These are phyloP conservation scores for Metschnikowia lachancei DNA, from an alignment of 805 yeast species.

Conservation along the genomic window DNA sequence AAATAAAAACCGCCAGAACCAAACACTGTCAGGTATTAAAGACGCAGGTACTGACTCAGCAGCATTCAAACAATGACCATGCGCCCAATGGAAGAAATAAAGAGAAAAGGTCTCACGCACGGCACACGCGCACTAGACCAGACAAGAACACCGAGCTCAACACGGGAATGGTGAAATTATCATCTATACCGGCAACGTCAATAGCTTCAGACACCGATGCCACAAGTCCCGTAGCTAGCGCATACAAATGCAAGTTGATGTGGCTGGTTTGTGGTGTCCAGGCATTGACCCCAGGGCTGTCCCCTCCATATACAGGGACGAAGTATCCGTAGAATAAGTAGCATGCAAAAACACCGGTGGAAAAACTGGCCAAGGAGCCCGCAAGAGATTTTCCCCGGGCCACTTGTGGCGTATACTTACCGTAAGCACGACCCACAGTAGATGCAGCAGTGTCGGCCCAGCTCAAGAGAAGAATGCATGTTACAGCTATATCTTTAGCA, in stretches of 20 bases:
- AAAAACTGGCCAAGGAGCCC: constrained; percentile 84
- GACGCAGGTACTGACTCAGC: no score
- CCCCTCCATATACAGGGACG: constrained; percentile 58
- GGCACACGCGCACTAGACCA: constrained; percentile 36
- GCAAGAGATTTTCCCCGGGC: constrained; percentile 79
- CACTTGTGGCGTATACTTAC: constrained; percentile 77
- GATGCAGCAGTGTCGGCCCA: constrained; percentile 99
- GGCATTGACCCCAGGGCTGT: constrained; percentile 53
- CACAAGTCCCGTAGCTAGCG: constrained; percentile 68
- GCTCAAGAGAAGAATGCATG: constrained; percentile 76
- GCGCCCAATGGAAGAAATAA: no score
- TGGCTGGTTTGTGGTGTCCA: constrained; percentile 65
- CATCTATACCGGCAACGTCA: constrained; percentile 76
- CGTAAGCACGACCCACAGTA: constrained; percentile 83
- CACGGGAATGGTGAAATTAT: constrained; percentile 92
- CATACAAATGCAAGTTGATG: constrained; percentile 50
- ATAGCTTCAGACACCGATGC: constrained; percentile 88
- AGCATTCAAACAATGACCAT: no score
- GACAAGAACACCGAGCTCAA: constrained; percentile 68
- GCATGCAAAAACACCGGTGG: constrained; percentile 65
- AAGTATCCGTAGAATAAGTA: constrained; percentile 69
- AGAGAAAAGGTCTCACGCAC: background rate
- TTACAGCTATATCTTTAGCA: constrained; percentile 76
- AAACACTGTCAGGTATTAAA: no score
- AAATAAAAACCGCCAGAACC: no score